phyloP scores from a whole-genome alignment of 805 yeast species.

The Ogataea angusta region DNA sequence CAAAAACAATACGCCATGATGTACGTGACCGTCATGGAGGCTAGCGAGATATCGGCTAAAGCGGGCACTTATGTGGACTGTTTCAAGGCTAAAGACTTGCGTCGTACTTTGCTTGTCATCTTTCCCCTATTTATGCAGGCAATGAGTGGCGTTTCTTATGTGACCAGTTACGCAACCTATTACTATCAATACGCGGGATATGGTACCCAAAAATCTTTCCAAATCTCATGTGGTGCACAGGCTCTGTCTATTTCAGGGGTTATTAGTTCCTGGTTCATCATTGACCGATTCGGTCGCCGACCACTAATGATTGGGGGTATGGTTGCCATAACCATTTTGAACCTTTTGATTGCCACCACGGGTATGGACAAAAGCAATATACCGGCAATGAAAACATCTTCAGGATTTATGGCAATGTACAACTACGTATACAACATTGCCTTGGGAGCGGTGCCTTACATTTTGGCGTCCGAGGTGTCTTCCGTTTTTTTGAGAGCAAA shows the following conservation, averaged over 20 bases:
- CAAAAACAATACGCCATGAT: background rate
- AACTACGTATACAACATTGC: conserved; percentile 7
- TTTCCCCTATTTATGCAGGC: conserved; percentile 42
- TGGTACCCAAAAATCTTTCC: conserved; percentile 37
- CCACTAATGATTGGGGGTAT: conserved; percentile 32
- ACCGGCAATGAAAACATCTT: conserved; percentile 31
- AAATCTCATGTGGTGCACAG: conserved; percentile 31
- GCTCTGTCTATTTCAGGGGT: conserved; percentile 32
- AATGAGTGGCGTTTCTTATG: conserved; percentile 45
- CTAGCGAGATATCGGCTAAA: background rate
- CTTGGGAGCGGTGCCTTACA: conserved; percentile 31
- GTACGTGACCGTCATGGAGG: conserved; percentile 30
- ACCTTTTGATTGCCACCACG: conserved; percentile 28
- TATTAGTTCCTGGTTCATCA: conserved; percentile 40
- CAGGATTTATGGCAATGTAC: conserved; percentile 21
- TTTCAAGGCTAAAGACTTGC: conserved; percentile 41
- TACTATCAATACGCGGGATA: conserved; percentile 50
- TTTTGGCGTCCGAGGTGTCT: conserved; percentile 14
- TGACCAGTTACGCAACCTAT: conserved; percentile 47
- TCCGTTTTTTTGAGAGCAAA: conserved; percentile 18
- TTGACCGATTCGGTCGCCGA: conserved; percentile 39
- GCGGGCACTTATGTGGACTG: conserved; percentile 36
- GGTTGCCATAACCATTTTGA: conserved; percentile 22
- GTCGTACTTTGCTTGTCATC: conserved; percentile 43
- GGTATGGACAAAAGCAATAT: conserved; percentile 17